A percentile compares a stretch with the other conserved stretches of the same genome.
Evolutionary conservation across 768 basidiomycete genomes (phyloP).

Genomic region (Termitomyces sp.): DNA sequence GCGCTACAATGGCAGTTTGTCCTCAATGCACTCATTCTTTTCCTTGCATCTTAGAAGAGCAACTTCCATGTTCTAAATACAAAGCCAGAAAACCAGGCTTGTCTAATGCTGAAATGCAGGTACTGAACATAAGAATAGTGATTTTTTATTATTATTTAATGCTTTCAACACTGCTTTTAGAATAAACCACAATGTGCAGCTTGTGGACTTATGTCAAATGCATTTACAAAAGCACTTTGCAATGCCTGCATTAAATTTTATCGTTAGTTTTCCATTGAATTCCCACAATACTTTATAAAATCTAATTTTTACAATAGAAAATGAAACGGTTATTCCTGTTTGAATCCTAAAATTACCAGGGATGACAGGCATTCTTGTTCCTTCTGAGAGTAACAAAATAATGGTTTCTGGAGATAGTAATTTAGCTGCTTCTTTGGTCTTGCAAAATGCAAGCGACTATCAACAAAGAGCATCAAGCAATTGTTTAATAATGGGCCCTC

Average conservation of each 20-base stretch:
- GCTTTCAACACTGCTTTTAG: neutral
- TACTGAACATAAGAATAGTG: neutral
- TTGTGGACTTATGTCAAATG: neutral
- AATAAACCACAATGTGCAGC: neutral
- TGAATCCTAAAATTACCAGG: neutral
- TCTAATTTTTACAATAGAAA: neutral
- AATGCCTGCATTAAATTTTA: neutral
- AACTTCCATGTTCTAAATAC: neutral
- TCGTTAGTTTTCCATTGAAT: too few relatives aligned
- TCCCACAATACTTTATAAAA: too few relatives aligned
- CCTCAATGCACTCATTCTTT: neutral
- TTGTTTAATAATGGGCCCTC: too few relatives aligned
- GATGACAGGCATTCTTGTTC: neutral
- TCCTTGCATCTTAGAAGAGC: neutral
- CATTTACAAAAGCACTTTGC: neutral
- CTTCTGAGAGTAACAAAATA: neutral
- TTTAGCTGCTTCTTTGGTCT: neutral
- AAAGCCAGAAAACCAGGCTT: neutral
- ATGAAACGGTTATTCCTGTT: neutral
- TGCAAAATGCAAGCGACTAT: too few relatives aligned
- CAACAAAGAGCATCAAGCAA: too few relatives aligned
- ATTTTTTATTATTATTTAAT: neutral
- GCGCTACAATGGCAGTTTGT: neutral
- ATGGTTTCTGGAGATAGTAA: neutral
- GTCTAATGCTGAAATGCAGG: neutral